Evolutionary conservation across 345 rosid genomes (phyloP).

Genomic region (Melaleuca quinquenervia): DNA sequence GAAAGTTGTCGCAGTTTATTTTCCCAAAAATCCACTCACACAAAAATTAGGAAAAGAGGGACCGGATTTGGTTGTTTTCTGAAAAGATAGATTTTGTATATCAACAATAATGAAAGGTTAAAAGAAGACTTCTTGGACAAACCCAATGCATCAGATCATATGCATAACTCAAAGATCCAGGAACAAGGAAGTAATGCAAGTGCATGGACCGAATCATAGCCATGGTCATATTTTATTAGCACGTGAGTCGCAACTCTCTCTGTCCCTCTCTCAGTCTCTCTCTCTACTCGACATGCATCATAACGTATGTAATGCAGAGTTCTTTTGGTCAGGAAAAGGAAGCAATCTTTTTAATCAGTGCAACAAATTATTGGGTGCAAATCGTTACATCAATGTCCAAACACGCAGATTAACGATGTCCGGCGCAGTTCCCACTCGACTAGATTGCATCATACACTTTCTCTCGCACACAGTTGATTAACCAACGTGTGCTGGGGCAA

Average conservation of each 20-base stretch:
- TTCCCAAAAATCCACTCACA: background rate
- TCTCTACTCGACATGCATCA: background rate
- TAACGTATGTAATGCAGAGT: background rate
- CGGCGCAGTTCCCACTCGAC: background rate
- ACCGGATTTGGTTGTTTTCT: background rate
- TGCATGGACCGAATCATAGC: background rate
- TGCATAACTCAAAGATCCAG: background rate
- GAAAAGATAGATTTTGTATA: background rate
- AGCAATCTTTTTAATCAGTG: background rate
- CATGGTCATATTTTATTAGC: background rate
- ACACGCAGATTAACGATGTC: background rate
- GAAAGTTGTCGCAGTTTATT: background rate
- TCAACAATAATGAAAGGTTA: background rate
- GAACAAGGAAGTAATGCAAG: background rate
- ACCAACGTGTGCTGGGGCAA: background rate
- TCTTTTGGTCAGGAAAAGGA: background rate
- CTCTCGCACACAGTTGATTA: background rate
- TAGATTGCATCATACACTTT: background rate
- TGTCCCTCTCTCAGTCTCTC: background rate
- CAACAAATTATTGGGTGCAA: background rate
- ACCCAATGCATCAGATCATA: constrained; percentile 7
- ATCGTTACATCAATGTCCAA: background rate
- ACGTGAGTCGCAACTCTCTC: background rate
- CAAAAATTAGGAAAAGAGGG: background rate
- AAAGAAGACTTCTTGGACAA: constrained; percentile 12